These are phyloP conservation scores for Hortiboletus rubellus DNA, from an alignment of 1,284 basidiomycete genomes.

Conservation along the genomic window DNA sequence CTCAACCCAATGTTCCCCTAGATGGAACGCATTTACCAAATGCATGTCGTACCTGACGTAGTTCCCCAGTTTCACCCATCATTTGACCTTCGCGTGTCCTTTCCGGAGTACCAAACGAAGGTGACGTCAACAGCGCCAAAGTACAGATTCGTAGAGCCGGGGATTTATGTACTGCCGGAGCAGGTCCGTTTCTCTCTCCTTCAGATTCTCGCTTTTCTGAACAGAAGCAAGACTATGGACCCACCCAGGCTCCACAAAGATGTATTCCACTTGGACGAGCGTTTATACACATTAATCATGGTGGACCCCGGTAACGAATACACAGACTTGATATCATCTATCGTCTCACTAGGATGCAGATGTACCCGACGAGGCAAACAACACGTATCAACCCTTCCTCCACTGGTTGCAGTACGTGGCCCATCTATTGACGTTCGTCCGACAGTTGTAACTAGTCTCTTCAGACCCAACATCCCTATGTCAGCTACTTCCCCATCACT, in stretches of 20 bases:
- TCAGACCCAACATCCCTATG: conserved; percentile 79
- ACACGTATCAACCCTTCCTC: conserved; percentile 71
- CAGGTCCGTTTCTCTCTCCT: conserved; percentile 44
- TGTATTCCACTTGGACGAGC: conserved; percentile 77
- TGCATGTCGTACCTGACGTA: conserved; percentile 89
- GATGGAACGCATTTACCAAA: conserved; percentile 91
- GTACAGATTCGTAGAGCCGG: conserved; percentile 66
- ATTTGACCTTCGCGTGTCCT: conserved; percentile 69
- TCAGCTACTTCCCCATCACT: conserved; percentile 53
- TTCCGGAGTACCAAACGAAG: conserved; percentile 39
- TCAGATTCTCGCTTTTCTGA: conserved; percentile 5
- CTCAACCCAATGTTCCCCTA: conserved; percentile 31
- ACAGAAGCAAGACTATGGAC: conserved; percentile 51
- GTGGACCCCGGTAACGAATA: conserved; percentile 71
- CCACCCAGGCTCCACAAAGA: conserved; percentile 68
- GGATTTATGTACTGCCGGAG: conserved; percentile 61
- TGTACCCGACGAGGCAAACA: conserved; percentile 69
- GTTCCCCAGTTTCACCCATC: conserved; percentile 72
- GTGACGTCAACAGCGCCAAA: conserved; percentile 38
- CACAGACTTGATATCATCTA: neutral
- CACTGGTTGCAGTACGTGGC: conserved; percentile 82
- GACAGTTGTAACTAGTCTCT: neutral
- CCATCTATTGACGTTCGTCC: neutral
- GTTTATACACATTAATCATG: conserved; percentile 87
- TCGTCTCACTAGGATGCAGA: conserved; percentile 46